Base-by-base conservation (phyloP, 345 rosid species). In the Salix udensis region DNA sequence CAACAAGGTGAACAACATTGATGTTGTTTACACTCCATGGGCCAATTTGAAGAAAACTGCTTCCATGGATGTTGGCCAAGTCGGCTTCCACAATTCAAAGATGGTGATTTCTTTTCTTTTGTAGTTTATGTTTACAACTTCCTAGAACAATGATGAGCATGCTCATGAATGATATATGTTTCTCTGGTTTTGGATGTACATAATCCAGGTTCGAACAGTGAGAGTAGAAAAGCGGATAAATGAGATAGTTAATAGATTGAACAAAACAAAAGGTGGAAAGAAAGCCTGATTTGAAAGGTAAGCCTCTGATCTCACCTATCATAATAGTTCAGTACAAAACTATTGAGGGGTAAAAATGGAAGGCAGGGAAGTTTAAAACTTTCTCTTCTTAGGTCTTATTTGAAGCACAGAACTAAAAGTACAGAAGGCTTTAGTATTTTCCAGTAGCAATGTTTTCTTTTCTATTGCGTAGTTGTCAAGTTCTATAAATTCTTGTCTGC, bases 51-150 rank as follows among this genome's bases (percentile, higher is more conserved):
- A 91, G 92, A 96, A 93, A 84, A 92, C 97, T 67, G 89, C 97
- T 67, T 91, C 98, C 70, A 96, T 96, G 99, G 98, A 96, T 83
- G 98, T 93, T 75, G 99, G 99, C 46, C 99, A 96, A 92, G 97
- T 96, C 77, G 97, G 98, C 76, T 96, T 96, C 86, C 87, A 92
- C 86, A 91, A 88, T 82, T 48, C 97, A 1, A 96, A 90, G 89
- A 90, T 88, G 96, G 99, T 90, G 81, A 88, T 72, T 65, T 61
- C 62, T 70, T 53, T 23, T 53, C 4, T 48, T 40, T 36, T 19
- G 9, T 37, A 2, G 34, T 61, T 46, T 58, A 37, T 40, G 19
- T 68, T 65, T 9, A 15, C 74, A 16, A 26, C 21, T 34, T 34
- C 26, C 6, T 62, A 58, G 60, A 11, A 44, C 30, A 23, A 15